Evolutionary conservation across 2,329 filamentous ascomycete species (phyloP).

Genomic region (Dactylonectria estremocensis): DNA sequence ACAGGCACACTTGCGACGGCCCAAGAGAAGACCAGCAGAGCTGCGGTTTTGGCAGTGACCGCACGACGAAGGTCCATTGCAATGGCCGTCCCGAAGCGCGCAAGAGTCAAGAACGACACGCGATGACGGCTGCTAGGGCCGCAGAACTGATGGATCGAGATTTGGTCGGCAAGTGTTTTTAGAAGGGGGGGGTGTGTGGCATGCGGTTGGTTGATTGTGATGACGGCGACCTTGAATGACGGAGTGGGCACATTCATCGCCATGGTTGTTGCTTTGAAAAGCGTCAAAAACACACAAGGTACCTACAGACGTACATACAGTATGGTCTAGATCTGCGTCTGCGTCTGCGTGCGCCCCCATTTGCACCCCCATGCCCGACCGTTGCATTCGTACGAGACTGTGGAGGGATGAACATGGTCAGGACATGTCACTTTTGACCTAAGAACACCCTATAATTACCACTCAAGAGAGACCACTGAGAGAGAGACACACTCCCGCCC

Average conservation of each 20-base stretch:
- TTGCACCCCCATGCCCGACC: slow-evolving; percentile 16
- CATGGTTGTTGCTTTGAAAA: not conserved
- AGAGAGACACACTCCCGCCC: not conserved
- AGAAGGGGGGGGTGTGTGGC: not conserved
- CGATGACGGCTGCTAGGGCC: slow-evolving; percentile 3
- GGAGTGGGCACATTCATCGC: not conserved
- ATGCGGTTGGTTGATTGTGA: not conserved
- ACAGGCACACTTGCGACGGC: not conserved
- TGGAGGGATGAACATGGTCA: slow-evolving; percentile 22
- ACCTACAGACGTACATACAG: no score
- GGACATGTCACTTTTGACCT: slow-evolving; percentile 27
- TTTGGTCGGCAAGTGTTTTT: slow-evolving; percentile 3
- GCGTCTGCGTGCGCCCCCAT: not conserved
- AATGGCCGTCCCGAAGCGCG: slow-evolving; percentile 8
- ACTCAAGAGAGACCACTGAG: not conserved
- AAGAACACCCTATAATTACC: not conserved
- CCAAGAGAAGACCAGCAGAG: not conserved
- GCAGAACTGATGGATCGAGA: slow-evolving; percentile 18
- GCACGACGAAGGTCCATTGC: slow-evolving; percentile 4
- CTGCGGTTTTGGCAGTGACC: slow-evolving; percentile 1
- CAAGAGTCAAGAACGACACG: slow-evolving; percentile 7
- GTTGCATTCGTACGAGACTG: slow-evolving; percentile 17
- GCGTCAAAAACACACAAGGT: no score
- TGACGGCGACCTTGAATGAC: slow-evolving; percentile 3
- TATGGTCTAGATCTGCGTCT: no score